Evolutionary conservation across 1,284 basidiomycete species (phyloP).

Genomic region (Apiotrichum laibachii): DNA sequence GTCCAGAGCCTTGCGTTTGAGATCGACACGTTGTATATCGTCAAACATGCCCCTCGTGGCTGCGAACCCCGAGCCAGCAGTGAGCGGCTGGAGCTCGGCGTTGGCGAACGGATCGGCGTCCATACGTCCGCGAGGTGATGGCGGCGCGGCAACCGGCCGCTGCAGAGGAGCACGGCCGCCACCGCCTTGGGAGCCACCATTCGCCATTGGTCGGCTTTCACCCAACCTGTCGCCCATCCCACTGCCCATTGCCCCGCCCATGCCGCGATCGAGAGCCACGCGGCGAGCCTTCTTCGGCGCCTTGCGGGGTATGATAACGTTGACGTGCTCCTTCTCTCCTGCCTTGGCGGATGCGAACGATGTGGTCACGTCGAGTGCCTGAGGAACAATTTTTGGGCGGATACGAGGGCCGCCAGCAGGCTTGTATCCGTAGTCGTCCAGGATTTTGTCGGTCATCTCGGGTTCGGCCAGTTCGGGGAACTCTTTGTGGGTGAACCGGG

Average conservation of each 20-base stretch:
- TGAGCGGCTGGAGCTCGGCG: conserved; percentile 26
- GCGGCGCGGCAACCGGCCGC: background rate
- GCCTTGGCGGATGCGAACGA: conserved; percentile 15
- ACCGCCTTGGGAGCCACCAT: background rate
- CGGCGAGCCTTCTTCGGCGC: conserved; percentile 17
- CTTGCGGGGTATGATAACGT: conserved; percentile 24
- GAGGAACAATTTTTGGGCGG: conserved; percentile 7
- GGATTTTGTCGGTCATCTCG: conserved; percentile 69
- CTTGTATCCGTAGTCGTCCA: conserved; percentile 72
- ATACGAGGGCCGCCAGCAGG: conserved; percentile 19
- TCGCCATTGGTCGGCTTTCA: conserved; percentile 1
- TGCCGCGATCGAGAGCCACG: conserved; percentile 13
- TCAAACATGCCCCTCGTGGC: conserved; percentile 40
- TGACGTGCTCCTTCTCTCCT: conserved; percentile 19
- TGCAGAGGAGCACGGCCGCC: conserved; percentile 7
- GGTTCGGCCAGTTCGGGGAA: conserved; percentile 77
- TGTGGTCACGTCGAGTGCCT: conserved; percentile 22
- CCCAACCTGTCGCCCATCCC: conserved; percentile 10
- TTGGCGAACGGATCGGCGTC: conserved; percentile 29
- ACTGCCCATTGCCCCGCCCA: background rate
- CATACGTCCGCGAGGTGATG: background rate
- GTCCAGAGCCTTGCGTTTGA: conserved; percentile 35
- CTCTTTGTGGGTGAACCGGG: conserved; percentile 75
- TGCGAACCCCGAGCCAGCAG: conserved; percentile 21
- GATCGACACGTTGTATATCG: conserved; percentile 19